Base-by-base conservation (phyloP, 1,139 yeast genomes). In the Saccharomyces uvarum region DNA sequence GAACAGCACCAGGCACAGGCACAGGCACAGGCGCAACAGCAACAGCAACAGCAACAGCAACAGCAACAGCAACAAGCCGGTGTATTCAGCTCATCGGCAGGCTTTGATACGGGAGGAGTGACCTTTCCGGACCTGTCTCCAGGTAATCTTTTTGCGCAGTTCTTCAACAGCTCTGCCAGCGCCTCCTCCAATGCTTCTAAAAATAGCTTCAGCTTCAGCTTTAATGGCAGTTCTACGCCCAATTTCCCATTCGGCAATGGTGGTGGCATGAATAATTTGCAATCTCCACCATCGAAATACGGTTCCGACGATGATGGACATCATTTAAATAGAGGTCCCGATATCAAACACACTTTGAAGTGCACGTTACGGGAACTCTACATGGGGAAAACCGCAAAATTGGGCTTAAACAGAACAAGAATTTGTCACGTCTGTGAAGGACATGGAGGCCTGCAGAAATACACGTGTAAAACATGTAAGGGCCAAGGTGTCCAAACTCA, bases 351-450 rank as follows among this genome's bases (percentile, higher is more conserved):
- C 63, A 72, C 72, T 13, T 67, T 79, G 54, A 66, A 68, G 28
- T 80, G 80, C 49, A 62, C 78, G 0, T 64, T 80, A 53, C 72
- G 70, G 3, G 83, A 80, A 47, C 68, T 80, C 58, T 81, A 77
- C 62, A 67, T 63, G 46, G 84, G 84, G 1, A 78, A 77, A 57
- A 68, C 70, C 1, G 66, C 76, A 49, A 79, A 77, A 63, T 69
- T 80, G 31, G 77, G 76, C 33, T 65, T 80, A 14, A 73, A 75
- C 3, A 75, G 75, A 58, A 73, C 73, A 41, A 65, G 75, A 4
- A 60, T 71, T 27, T 81, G 85, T 60, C 51, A 63, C 1, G 54
- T 57, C 1, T 81, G 85, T 60, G 59, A 71, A 16, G 82, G 80
- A 0, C 61, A 60, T 32, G 84, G 84, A 6, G 79, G 81, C 2